Percentiles rank a stretch among this genome's conserved stretches.
Evolutionary conservation across 2,329 filamentous ascomycete species (phyloP).

Genomic region (Nemania sp.): DNA sequence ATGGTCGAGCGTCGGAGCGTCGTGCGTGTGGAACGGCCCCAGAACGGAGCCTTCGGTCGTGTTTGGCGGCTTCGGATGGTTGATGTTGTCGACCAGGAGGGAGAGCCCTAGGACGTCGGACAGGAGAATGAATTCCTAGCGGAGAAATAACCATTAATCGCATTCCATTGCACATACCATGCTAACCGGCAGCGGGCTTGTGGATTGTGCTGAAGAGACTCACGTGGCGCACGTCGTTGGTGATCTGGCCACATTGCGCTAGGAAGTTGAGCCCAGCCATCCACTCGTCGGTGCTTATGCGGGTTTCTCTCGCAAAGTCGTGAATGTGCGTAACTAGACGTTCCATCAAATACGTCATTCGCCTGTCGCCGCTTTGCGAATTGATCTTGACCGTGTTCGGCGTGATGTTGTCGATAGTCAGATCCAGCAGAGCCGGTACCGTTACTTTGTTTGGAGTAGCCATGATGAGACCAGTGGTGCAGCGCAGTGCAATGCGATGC

Average conservation of each 20-base stretch:
- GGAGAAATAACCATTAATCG: slow-evolving; percentile 7
- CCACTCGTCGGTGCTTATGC: slow-evolving; percentile 78
- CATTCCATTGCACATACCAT: neutral
- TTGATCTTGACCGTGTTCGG: slow-evolving; percentile 77
- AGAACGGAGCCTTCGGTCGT: slow-evolving; percentile 80
- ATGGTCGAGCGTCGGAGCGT: slow-evolving; percentile 61
- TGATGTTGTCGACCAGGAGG: slow-evolving; percentile 79
- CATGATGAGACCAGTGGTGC: slow-evolving; percentile 27
- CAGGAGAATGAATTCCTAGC: slow-evolving; percentile 77
- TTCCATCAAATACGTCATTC: slow-evolving; percentile 73
- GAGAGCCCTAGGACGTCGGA: slow-evolving; percentile 80
- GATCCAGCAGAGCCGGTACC: slow-evolving; percentile 63
- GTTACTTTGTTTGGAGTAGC: slow-evolving; percentile 28
- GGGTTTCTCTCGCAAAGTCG: slow-evolving; percentile 79
- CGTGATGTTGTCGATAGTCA: slow-evolving; percentile 81
- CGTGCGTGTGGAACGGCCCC: slow-evolving; percentile 82
- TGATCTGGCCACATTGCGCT: slow-evolving; percentile 73
- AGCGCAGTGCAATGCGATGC: neutral
- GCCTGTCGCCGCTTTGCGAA: slow-evolving; percentile 66
- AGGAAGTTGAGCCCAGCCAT: slow-evolving; percentile 74
- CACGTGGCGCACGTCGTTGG: slow-evolving; percentile 73
- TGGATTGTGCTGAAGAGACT: slow-evolving; percentile 29
- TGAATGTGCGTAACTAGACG: slow-evolving; percentile 77
- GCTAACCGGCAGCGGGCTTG: no score
- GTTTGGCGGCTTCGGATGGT: slow-evolving; percentile 74